phyloP scores from a whole-genome alignment of 805 yeast genomes.

The Yarrowia alimentaria region DNA sequence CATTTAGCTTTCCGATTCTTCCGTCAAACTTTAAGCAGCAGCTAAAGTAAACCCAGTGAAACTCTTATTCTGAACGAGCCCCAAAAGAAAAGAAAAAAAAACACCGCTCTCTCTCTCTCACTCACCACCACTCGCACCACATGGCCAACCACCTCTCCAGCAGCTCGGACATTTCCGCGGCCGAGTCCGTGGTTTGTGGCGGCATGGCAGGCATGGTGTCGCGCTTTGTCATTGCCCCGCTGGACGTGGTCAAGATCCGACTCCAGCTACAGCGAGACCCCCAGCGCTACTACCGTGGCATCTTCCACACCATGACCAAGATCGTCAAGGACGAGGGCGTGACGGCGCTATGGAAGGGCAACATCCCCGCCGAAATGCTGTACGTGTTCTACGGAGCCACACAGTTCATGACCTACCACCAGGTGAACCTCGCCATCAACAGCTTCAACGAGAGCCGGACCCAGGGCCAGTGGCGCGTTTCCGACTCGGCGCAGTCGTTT shows the following conservation, averaged over 20 bases:
- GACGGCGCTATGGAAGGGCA: conserved; percentile 90
- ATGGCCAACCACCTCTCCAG: conserved; percentile 33
- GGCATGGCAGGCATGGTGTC: conserved; percentile 64
- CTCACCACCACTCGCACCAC: not conserved
- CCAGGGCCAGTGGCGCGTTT: conserved; percentile 34
- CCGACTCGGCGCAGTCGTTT: conserved; percentile 47
- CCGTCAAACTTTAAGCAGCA: too few species aligned
- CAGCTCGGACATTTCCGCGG: conserved; percentile 53
- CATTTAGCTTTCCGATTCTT: too few species aligned
- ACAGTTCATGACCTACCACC: conserved; percentile 74
- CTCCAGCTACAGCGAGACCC: conserved; percentile 54
- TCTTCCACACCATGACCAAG: conserved; percentile 40
- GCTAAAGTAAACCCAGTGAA: too few species aligned
- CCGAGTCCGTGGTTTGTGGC: conserved; percentile 65
- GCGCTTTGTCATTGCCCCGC: conserved; percentile 67
- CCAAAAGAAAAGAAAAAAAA: too few species aligned
- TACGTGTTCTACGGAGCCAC: conserved; percentile 80
- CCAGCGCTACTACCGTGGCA: conserved; percentile 42
- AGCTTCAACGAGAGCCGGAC: conserved; percentile 29
- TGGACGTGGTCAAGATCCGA: conserved; percentile 75
- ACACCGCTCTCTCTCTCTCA: too few species aligned
- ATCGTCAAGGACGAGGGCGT: conserved; percentile 66
- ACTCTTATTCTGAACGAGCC: too few species aligned
- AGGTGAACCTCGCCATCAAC: conserved; percentile 49
- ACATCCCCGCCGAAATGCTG: conserved; percentile 84